phyloP scores from a whole-genome alignment of 352 stramenopile genomes.

The Globisporangium cystogenes region DNA sequence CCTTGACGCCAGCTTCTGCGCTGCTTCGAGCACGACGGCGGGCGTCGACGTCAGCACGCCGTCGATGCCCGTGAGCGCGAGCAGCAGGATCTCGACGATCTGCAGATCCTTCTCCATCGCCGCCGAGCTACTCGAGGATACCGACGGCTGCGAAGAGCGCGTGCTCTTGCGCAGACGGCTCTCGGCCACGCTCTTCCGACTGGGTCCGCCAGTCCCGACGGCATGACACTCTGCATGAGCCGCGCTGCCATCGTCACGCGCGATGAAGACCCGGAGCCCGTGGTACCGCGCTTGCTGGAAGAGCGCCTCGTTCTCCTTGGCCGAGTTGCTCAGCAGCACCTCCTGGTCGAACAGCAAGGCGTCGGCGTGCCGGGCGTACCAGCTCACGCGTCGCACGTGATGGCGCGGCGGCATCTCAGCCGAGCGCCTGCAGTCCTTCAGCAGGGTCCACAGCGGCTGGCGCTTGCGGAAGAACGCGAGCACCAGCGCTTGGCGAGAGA shows the following conservation, averaged over 20 bases:
- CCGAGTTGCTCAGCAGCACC: conserved; percentile 23
- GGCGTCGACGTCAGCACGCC: conserved; percentile 22
- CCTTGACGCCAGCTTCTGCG: conserved; percentile 18
- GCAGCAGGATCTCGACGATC: conserved; percentile 28
- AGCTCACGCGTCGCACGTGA: conserved; percentile 17
- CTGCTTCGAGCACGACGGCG: conserved; percentile 20
- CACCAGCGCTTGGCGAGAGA: conserved; percentile 19
- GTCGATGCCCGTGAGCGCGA: conserved; percentile 28
- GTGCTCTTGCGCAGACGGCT: conserved; percentile 2
- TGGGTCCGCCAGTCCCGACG: background rate
- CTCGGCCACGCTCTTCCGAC: background rate
- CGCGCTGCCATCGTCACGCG: conserved; percentile 11
- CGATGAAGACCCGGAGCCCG: conserved; percentile 24
- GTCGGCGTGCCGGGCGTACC: conserved; percentile 22
- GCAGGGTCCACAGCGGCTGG: conserved; percentile 25
- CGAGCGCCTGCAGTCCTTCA: conserved; percentile 29
- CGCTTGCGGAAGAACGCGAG: conserved; percentile 20
- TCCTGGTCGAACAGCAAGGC: conserved; percentile 27
- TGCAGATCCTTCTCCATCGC: conserved; percentile 9
- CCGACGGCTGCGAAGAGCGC: background rate
- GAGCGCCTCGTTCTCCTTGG: conserved; percentile 25
- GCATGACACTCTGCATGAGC: background rate
- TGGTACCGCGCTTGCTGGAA: conserved; percentile 18
- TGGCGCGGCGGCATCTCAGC: conserved; percentile 11
- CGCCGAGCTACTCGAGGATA: conserved; percentile 3